Evolutionary conservation across 805 yeast species (phyloP).

Genomic region (Kluyveromyces dobzhanskii): DNA sequence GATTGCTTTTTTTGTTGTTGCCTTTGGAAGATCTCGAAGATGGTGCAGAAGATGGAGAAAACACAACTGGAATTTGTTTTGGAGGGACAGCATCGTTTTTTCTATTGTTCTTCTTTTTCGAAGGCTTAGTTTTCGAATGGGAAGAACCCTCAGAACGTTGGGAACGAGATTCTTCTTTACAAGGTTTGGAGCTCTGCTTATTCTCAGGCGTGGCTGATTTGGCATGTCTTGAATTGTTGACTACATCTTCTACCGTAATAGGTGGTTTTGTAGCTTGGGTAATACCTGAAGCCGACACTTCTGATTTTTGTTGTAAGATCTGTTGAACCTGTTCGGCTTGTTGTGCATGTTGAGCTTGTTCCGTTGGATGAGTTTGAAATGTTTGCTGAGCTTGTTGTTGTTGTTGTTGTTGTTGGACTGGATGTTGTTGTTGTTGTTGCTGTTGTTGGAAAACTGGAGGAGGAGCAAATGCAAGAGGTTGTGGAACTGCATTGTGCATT

Average conservation of each 20-base stretch:
- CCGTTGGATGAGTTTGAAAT: background rate
- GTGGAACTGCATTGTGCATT: background rate
- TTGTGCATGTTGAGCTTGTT: too few relatives aligned
- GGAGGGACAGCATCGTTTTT: constrained; percentile 1
- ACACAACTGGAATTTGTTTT: constrained; percentile 2
- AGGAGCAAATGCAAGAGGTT: background rate
- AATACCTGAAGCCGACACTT: too few relatives aligned
- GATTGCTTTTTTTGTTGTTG: constrained; percentile 1
- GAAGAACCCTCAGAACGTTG: background rate
- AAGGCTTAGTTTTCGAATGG: background rate
- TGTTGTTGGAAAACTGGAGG: background rate
- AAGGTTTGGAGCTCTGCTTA: too few relatives aligned
- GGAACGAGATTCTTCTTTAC: background rate
- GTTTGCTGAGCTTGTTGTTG: background rate
- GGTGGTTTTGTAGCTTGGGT: too few relatives aligned
- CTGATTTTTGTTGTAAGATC: too few relatives aligned
- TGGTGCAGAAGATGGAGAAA: background rate
- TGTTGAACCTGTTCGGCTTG: too few relatives aligned
- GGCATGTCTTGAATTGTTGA: too few relatives aligned
- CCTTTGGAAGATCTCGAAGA: background rate
- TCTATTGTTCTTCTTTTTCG: background rate
- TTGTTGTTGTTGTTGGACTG: background rate
- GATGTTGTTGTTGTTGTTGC: background rate
- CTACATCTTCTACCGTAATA: too few relatives aligned
- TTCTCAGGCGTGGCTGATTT: too few relatives aligned